A percentile compares a stretch with the other conserved stretches of the same genome.
These are phyloP conservation scores for Ophiosphaerella narmari DNA, from an alignment of 2,329 filamentous ascomycete genomes.

Conservation along the genomic window DNA sequence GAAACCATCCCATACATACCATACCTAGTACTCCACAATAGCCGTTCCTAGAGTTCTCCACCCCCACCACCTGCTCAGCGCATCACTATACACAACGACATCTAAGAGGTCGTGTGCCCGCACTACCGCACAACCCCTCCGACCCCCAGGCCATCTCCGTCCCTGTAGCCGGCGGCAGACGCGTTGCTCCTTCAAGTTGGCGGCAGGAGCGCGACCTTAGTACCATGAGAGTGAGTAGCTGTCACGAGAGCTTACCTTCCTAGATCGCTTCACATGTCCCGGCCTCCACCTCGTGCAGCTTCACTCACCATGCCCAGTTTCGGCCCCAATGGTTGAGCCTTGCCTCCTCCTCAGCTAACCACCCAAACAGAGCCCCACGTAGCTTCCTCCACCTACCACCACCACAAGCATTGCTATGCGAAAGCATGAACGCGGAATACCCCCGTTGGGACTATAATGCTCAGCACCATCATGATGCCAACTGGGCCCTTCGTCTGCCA, in stretches of 20 bases:
- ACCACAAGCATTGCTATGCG: constrained; percentile 38
- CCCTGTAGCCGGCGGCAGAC: constrained; percentile 20
- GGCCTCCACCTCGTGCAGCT: constrained; percentile 14
- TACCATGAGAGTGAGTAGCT: constrained; percentile 44
- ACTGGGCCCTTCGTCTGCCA: constrained; percentile 29
- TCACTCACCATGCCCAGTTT: constrained; percentile 4
- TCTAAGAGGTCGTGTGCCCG: constrained; percentile 29
- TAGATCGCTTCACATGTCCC: constrained; percentile 9
- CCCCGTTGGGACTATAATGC: constrained; percentile 36
- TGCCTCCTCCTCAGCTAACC: constrained; percentile 28
- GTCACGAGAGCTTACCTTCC: constrained; percentile 23
- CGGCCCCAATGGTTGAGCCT: background rate
- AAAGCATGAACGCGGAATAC: constrained; percentile 45
- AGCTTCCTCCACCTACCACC: constrained; percentile 6
- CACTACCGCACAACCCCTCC: constrained; percentile 15
- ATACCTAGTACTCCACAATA: constrained; percentile 12
- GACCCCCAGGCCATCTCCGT: constrained; percentile 12
- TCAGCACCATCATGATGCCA: constrained; percentile 36
- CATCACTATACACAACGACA: constrained; percentile 29
- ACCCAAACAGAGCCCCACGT: constrained; percentile 25
- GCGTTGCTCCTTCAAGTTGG: constrained; percentile 16
- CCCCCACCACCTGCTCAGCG: constrained; percentile 30
- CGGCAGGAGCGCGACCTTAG: constrained; percentile 27
- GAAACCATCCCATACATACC: constrained; percentile 22
- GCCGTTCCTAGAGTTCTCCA: constrained; percentile 13